Conservation (phyloP, 768 basidiomycete species). For the Scleroderma bovista region DNA sequence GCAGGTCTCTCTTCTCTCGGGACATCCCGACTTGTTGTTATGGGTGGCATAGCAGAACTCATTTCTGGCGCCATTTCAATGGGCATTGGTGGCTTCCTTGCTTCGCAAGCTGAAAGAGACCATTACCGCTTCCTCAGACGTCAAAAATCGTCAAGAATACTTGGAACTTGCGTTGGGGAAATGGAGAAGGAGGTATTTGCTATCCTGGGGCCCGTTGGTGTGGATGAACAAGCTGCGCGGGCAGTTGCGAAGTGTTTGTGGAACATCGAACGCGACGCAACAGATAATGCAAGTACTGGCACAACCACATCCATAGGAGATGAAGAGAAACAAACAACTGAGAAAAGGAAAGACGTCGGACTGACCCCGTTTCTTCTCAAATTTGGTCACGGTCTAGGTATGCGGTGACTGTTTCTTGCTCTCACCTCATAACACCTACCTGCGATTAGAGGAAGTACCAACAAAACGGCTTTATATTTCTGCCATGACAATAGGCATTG, state of each 20-base stretch:
- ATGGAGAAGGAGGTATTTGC: constrained; percentile 93
- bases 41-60: constrained; percentile 93
- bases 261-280: constrained; percentile 50
- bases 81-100: constrained; percentile 99
- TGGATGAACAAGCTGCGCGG: constrained; percentile 76
- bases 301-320: constrained; percentile 22
- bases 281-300: constrained; percentile 11
- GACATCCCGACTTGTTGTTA: constrained; percentile 80
- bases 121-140: constrained; percentile 80
- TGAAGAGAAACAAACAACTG: constrained; percentile 49
- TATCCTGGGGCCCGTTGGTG: constrained; percentile 83
- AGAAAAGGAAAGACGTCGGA: constrained; percentile 74
- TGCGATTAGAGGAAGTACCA: constrained; percentile 75
- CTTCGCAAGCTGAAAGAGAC: constrained; percentile 94
- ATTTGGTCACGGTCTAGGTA: constrained; percentile 92
- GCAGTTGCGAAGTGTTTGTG: constrained; percentile 76
- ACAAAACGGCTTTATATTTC: constrained; percentile 79
- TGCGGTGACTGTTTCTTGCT: constrained; percentile 22
- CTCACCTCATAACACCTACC: not conserved
- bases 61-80: constrained; percentile 96
- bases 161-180: constrained; percentile 86
- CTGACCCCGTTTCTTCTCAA: constrained; percentile 91
- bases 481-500: constrained; percentile 92
- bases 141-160: constrained; percentile 78
- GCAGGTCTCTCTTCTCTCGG: constrained; percentile 89